Evolutionary conservation across 805 yeast genomes (phyloP).

Genomic region (Pichia deserticola): DNA sequence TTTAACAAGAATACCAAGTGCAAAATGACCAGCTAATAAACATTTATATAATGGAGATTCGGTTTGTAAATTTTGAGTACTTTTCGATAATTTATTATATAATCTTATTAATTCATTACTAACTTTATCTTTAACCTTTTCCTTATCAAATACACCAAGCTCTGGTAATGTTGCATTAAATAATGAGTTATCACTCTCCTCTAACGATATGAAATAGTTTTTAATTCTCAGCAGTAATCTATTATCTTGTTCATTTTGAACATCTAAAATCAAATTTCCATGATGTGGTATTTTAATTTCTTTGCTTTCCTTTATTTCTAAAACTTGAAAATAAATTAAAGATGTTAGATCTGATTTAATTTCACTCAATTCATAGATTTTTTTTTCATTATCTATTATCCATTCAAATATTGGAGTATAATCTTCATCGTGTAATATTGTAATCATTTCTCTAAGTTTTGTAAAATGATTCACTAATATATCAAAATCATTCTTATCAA

Average conservation of each 20-base stretch:
- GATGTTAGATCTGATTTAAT: background rate
- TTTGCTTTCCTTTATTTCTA: background rate
- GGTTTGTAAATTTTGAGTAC: background rate
- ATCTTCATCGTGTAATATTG: background rate
- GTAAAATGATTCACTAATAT: slow-evolving; percentile 1
- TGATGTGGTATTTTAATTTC: background rate
- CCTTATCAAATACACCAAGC: slow-evolving; percentile 1
- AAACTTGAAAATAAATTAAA: slow-evolving; percentile 1
- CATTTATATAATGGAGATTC: slow-evolving; percentile 46
- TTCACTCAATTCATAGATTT: background rate
- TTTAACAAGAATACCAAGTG: slow-evolving; percentile 44
- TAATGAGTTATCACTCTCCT: background rate
- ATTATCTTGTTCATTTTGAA: background rate
- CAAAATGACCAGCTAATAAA: slow-evolving; percentile 42
- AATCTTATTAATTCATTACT: background rate
- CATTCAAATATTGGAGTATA: background rate
- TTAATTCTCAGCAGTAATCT: background rate
- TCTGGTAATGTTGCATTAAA: background rate
- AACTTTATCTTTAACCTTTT: background rate
- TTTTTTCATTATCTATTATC: background rate
- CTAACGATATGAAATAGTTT: background rate
- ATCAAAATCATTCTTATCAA: background rate
- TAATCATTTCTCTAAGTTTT: background rate
- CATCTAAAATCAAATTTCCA: background rate
- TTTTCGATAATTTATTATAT: background rate